phyloP scores from a whole-genome alignment of 768 basidiomycete species.

The Leccinum uliginosum region DNA sequence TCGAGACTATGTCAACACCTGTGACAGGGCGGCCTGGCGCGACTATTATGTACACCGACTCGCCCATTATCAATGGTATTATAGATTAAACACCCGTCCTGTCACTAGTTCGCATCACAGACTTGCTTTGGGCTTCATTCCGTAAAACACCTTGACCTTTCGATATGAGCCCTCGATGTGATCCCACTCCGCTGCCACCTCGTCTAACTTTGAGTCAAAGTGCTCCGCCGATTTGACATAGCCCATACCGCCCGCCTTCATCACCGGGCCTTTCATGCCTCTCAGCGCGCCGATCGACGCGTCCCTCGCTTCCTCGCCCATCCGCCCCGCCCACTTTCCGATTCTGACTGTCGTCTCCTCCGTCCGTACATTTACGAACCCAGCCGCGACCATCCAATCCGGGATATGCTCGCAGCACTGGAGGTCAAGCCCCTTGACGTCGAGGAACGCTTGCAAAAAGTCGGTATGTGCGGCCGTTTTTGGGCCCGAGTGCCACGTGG shows the following conservation, averaged over 20 bases:
- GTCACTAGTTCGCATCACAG: neutral
- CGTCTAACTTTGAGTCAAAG: constrained; percentile 16
- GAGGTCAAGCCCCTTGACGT: constrained; percentile 7
- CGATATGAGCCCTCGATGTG: constrained; percentile 2
- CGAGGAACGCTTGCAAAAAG: constrained; percentile 11
- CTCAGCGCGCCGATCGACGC: constrained; percentile 16
- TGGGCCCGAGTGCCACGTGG: constrained; percentile 12
- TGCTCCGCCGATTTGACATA: constrained; percentile 14
- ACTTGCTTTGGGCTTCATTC: constrained; percentile 1
- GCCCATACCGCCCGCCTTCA: constrained; percentile 22
- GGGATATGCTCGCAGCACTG: constrained; percentile 11
- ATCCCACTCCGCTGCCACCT: constrained; percentile 23
- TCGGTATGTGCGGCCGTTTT: constrained; percentile 4
- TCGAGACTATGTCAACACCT: no score
- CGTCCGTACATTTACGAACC: constrained; percentile 4
- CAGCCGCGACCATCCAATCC: neutral
- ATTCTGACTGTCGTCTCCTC: constrained; percentile 11
- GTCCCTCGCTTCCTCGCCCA: constrained; percentile 17
- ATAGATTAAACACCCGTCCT: neutral
- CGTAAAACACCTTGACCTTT: constrained; percentile 6
- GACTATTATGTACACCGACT: neutral
- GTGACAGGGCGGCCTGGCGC: no score
- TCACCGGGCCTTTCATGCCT: constrained; percentile 20
- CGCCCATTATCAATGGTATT: neutral
- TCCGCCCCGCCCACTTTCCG: constrained; percentile 18